Conservation (phyloP, 768 basidiomycete genomes). For the Tricholoma terreum region DNA sequence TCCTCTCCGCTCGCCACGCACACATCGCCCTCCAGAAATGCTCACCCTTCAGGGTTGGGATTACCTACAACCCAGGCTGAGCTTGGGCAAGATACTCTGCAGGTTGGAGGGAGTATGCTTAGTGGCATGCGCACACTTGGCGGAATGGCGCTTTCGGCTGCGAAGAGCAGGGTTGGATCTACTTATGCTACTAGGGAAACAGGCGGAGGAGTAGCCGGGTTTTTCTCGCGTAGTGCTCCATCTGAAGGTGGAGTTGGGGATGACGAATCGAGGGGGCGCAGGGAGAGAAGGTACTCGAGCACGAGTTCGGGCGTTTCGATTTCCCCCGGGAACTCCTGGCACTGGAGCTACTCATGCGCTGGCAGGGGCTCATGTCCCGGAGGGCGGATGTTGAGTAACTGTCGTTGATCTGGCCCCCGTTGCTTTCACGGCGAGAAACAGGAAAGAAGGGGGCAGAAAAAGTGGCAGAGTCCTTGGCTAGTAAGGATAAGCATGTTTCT, state of each 20-base stretch:
- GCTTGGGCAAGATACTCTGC: conserved; percentile 51
- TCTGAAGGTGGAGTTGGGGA: conserved; percentile 26
- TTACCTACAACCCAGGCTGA: conserved; percentile 41
- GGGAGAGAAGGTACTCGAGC: conserved; percentile 23
- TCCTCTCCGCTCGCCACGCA: not conserved
- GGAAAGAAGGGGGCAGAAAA: conserved; percentile 18
- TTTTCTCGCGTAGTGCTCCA: conserved; percentile 66
- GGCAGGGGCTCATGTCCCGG: not conserved
- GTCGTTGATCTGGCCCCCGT: too few species aligned
- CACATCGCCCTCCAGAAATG: conserved; percentile 6
- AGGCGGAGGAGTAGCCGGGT: conserved; percentile 31
- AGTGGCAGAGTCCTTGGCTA: conserved; percentile 49
- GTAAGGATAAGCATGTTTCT: too few species aligned
- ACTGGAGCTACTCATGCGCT: not conserved
- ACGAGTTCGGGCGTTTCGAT: not conserved
- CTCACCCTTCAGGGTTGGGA: not conserved
- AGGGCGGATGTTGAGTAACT: not conserved
- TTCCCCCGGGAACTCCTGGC: conserved; percentile 7
- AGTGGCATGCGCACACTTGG: conserved; percentile 66
- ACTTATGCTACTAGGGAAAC: conserved; percentile 5
- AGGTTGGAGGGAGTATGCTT: conserved; percentile 58
- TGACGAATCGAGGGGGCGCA: conserved; percentile 10
- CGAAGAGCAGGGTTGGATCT: conserved; percentile 32
- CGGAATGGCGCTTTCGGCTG: conserved; percentile 56
- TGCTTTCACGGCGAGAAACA: conserved; percentile 6